Base-by-base conservation (phyloP, 176 grass and related monocot species). In the Triticum dicoccoides region DNA sequence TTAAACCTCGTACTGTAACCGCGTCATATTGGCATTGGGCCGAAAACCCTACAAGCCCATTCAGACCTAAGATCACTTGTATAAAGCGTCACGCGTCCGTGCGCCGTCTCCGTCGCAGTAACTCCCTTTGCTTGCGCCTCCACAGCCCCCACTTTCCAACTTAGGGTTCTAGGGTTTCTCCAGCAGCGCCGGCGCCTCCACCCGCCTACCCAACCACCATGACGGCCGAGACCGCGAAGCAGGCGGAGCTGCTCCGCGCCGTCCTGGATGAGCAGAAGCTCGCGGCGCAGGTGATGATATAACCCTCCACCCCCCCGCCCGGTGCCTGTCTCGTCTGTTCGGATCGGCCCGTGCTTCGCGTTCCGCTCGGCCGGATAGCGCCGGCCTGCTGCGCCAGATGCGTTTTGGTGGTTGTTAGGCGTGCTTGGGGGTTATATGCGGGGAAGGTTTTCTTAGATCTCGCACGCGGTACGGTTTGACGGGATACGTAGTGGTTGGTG, bases 231-330 rank as follows among this genome's bases (percentile, higher is more conserved):
- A 86, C 90, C 34, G 78, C 83, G 32, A 78, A 68, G 1, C 87
- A 83, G 27, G 90, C 88, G 73, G 90, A 95, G 87, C 89, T 88
- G 27, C 93, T 95, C 74, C 90, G 87, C 52, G 85, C 90, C 70
- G 79, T 88, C 35, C 62, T 95, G 20, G 93, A 92, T 83, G 87
- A 95, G 82, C 93, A 95, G 73, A 92, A 88, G 87, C 85, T 92
- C 85, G 77, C 85, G 8, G 87, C 83, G 34, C 61, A 14, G 78
- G 61, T 59, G 23, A 67, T 11, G 69, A 85, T 73, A 29, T 76
- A 20, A 6, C 76, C 9, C 3, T 70, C 34, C 34, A 0, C 35
- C 35, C 35, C 35, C 6, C 1, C 6, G 2, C 2, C 39, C 32
- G 2, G 32, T 32, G 11, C 54, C 34, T 13, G 20, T 18, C 65